Evolutionary conservation across 2,329 filamentous ascomycete species (phyloP).

Genomic region (Botrytis aclada): DNA sequence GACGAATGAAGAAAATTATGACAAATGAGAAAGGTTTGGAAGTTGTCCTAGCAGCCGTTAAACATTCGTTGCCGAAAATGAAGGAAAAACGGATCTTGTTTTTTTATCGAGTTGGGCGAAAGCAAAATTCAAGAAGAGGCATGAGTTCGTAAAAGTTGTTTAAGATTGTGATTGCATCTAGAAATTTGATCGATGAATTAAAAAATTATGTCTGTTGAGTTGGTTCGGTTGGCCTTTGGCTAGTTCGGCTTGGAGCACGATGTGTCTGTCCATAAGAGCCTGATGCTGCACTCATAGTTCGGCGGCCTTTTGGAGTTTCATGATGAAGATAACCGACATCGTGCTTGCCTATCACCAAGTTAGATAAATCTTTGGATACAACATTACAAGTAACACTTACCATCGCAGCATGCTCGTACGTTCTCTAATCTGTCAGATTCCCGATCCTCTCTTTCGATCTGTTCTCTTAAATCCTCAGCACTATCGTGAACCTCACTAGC

Average conservation of each 20-base stretch:
- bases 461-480: conserved; percentile 76
- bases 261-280: conserved; percentile 21
- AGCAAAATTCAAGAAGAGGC: conserved; percentile 15
- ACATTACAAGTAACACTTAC: conserved; percentile 52
- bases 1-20: not conserved
- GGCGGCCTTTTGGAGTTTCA: conserved; percentile 45
- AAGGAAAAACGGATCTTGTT: not conserved
- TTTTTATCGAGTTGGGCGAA: conserved; percentile 11
- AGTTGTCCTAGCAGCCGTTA: conserved; percentile 14
- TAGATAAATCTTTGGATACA: conserved; percentile 23
- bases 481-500: conserved; percentile 65
- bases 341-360: conserved; percentile 60
- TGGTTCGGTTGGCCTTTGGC: conserved; percentile 20
- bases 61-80: conserved; percentile 15
- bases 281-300: conserved; percentile 25
- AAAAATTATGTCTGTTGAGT: conserved; percentile 11
- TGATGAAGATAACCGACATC: conserved; percentile 62
- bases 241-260: conserved; percentile 25
- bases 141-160: conserved; percentile 16
- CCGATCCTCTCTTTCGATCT: conserved; percentile 74
- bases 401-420: conserved; percentile 95
- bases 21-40: conserved; percentile 11
- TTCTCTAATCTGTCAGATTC: conserved; percentile 85
- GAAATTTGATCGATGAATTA: not conserved
- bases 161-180: not conserved